Evolutionary conservation across 768 basidiomycete species (phyloP).

Genomic region (Hebeloma cylindrosporum): DNA sequence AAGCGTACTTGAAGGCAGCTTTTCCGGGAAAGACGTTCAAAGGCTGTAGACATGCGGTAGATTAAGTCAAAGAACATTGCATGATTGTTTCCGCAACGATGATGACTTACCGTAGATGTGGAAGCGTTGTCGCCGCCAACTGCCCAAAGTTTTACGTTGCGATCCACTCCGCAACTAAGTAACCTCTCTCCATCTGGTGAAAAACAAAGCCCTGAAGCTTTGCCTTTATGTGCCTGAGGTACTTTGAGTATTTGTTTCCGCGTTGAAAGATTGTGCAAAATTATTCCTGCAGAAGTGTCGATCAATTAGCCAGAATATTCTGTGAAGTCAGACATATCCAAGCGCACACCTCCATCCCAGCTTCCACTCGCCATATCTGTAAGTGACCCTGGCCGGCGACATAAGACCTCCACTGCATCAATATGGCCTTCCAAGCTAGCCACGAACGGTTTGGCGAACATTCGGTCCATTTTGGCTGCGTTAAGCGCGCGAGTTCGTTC

Average conservation of each 20-base stretch:
- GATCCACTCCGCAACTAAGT: constrained; percentile 81
- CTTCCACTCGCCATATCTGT: constrained; percentile 86
- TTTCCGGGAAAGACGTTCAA: constrained; percentile 82
- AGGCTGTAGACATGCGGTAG: no score
- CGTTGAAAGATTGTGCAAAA: constrained; percentile 78
- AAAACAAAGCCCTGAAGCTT: constrained; percentile 81
- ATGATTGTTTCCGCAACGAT: constrained; percentile 31
- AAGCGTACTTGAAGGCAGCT: constrained; percentile 88
- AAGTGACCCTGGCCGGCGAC: constrained; percentile 69
- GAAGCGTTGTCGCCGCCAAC: constrained; percentile 29
- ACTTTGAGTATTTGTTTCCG: constrained; percentile 54
- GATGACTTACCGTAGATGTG: constrained; percentile 37
- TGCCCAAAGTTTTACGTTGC: constrained; percentile 82
- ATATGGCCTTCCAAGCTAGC: constrained; percentile 88
- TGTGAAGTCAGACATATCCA: constrained; percentile 2
- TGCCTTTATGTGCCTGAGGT: constrained; percentile 78
- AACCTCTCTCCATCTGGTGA: constrained; percentile 52
- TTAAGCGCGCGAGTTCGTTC: constrained; percentile 94
- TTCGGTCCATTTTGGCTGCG: constrained; percentile 94
- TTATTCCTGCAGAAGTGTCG: constrained; percentile 58
- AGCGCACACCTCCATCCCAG: constrained; percentile 87
- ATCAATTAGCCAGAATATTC: constrained; percentile 9
- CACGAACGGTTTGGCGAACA: constrained; percentile 98
- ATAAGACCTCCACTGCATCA: constrained; percentile 89
- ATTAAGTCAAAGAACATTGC: no score